Evolutionary conservation across 371 early-diverging fungal genomes (phyloP).

Genomic region (Circinella umbellata): DNA sequence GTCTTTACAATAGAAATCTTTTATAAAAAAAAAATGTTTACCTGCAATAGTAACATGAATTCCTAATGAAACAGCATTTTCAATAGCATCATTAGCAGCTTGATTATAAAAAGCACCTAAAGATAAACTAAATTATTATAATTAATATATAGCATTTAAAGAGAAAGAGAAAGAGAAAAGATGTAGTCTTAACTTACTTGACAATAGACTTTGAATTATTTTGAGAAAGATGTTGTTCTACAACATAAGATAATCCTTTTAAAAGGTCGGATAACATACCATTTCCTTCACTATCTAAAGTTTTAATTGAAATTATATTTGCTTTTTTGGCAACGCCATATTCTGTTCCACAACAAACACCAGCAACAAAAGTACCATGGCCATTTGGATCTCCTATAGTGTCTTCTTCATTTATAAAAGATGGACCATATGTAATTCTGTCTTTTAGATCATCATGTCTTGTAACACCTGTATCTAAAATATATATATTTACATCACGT

Average conservation of each 20-base stretch:
- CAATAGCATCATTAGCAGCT: constrained; percentile 61
- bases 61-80: constrained; percentile 53
- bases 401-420: constrained; percentile 17
- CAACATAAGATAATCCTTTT: constrained; percentile 69
- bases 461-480: constrained; percentile 42
- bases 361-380: constrained; percentile 69
- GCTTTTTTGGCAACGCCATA: constrained; percentile 69
- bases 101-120: constrained; percentile 62
- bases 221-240: constrained; percentile 35
- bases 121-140: constrained; percentile 47
- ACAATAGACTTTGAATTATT: constrained; percentile 36
- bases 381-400: constrained; percentile 33
- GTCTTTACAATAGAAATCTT: no score
- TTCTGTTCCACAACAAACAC: constrained; percentile 62
- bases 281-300: constrained; percentile 56
- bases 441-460: constrained; percentile 45
- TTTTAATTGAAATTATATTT: constrained; percentile 65
- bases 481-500: constrained; percentile 41
- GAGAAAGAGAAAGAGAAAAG: background rate
- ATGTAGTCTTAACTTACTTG: constrained; percentile 41
- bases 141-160: constrained; percentile 25
- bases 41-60: constrained; percentile 62
- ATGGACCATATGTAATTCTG: constrained; percentile 34
- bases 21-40: no score
- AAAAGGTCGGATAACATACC: constrained; percentile 63